These are phyloP conservation scores for Primulina eburnea DNA, from an alignment of 257 asterid genomes.

Conservation along the genomic window DNA sequence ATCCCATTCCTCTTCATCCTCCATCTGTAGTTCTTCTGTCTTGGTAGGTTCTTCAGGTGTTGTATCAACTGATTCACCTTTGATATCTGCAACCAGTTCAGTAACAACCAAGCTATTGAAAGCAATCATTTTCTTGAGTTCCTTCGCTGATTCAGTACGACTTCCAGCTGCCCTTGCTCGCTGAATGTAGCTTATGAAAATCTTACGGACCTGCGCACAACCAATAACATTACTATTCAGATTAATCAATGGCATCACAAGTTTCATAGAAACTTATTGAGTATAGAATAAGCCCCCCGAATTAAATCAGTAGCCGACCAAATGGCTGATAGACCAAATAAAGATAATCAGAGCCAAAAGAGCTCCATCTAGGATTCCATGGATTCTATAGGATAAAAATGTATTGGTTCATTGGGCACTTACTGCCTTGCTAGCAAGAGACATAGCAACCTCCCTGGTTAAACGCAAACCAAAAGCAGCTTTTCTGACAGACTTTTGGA, in stretches of 20 bases:
- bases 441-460: constrained; percentile 85
- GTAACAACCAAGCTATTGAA: constrained; percentile 83
- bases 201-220: constrained; percentile 66
- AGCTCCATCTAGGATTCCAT: background rate
- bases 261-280: background rate
- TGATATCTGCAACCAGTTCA: constrained; percentile 76
- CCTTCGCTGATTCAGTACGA: constrained; percentile 74
- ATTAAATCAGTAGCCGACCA: background rate
- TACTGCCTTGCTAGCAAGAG: constrained; percentile 89
- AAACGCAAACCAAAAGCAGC: constrained; percentile 93
- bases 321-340: background rate
- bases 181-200: constrained; percentile 69
- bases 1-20: constrained; percentile 78
- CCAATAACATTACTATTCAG: constrained; percentile 13
- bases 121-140: constrained; percentile 76
- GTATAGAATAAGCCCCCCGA: background rate
- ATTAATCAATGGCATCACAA: background rate
- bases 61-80: constrained; percentile 66
- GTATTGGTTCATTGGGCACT: constrained; percentile 35
- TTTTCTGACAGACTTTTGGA: constrained; percentile 70
- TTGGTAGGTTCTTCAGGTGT: constrained; percentile 45
- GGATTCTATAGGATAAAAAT: background rate
- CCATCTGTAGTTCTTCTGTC: constrained; percentile 38
- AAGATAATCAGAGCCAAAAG: background rate
- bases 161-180: constrained; percentile 77